A percentile compares a stretch with the other conserved stretches of the same genome.
Conservation (phyloP, 1,284 basidiomycete genomes). For the Ceratobasidium sp. region DNA sequence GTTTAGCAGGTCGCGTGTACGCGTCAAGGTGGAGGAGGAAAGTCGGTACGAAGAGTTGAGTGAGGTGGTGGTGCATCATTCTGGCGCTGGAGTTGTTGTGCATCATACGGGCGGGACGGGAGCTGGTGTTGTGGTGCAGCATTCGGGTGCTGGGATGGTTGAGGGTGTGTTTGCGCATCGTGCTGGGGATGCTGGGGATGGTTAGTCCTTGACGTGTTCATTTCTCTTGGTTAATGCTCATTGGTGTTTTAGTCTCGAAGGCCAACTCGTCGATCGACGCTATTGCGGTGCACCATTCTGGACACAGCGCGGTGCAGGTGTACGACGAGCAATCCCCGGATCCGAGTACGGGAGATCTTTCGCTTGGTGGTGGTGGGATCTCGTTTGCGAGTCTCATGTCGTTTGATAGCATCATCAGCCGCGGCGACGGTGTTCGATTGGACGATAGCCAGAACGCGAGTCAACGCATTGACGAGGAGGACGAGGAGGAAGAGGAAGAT, state of each 20-base stretch:
- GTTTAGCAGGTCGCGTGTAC: no score
- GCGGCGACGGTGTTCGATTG: neutral
- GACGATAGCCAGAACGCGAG: neutral
- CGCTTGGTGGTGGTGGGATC: neutral
- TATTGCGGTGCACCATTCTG: neutral
- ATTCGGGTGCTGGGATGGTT: slow-evolving; percentile 9
- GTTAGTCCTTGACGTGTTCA: neutral
- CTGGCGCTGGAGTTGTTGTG: neutral
- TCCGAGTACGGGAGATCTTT: neutral
- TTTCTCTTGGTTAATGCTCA: neutral
- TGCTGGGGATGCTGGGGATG: neutral
- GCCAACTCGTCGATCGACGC: neutral
- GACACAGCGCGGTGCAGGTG: slow-evolving; percentile 1
- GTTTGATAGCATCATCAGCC: slow-evolving; percentile 31
- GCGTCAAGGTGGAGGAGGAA: no score
- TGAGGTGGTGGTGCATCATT: slow-evolving; percentile 2
- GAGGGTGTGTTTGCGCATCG: slow-evolving; percentile 6
- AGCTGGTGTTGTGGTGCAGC: neutral
- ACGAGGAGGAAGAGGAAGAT: slow-evolving; percentile 61
- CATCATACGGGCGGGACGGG: neutral
- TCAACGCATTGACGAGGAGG: slow-evolving; percentile 58
- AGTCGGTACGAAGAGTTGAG: neutral
- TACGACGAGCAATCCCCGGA: neutral
- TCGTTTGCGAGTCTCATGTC: neutral
- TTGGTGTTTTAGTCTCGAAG: no score